Evolutionary conservation across 1,139 yeast species (phyloP), one percentile per base, ranked within the genome.

Genomic region (Waltiozyma sp.): DNA sequence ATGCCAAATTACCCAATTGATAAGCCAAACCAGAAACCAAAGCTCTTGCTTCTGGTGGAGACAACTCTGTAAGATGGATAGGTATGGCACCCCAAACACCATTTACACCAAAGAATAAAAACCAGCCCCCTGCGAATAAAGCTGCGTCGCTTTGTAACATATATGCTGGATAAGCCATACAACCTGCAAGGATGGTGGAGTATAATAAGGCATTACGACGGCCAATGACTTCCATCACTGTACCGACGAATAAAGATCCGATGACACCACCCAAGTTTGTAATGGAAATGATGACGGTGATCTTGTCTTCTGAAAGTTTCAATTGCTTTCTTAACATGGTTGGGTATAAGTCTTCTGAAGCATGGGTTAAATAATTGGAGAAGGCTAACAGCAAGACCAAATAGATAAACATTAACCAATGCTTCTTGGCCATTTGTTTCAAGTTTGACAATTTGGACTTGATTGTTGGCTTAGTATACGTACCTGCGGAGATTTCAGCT

Each of bases 61-160:
- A 74, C 49, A 85, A 69, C 62, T 84, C 94, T 2, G 85, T 70
- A 42, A 84, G 67, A 60, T 83, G 87, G 49, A 82, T 75, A 43
- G 95, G 95, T 51, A 82, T 72, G 39, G 83, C 84, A 53, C 94
- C 93, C 88, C 94, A 86, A 16, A 87, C 83, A 50, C 95, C 95
- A 63, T 84, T 94, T 41, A 85, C 91, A 52, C 78, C 78, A 56
- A 80, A 77, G 62, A 86, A 95, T 54, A 85, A 64, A 66, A 81
- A 83, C 63, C 84, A 85, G 2, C 71, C 91, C 46, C 85, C 82
- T 7, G 91, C 93, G 56, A 83, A 80, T 50, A 82, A 73, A 33
- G 78, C 85, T 8, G 61, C 48, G 42, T 64, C 62, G 16, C 50
- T 55, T 14, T 47, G 38, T 5, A 63, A 52, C 55, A 72, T 70